Conservation (phyloP, 257 asterid genomes). For the Mentha longifolia region DNA sequence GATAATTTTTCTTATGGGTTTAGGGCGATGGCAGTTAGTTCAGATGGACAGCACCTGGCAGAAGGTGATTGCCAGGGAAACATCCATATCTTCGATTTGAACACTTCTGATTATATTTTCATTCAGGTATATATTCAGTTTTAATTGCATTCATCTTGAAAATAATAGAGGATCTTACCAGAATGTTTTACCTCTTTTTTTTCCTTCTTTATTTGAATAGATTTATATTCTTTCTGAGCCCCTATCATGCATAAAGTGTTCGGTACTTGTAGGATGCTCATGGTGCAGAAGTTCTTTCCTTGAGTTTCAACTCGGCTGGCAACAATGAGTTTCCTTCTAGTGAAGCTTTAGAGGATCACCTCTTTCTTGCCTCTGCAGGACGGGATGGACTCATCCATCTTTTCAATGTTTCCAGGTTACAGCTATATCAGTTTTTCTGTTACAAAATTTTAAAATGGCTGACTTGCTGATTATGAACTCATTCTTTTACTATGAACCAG, state of each 20-base stretch:
- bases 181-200: not conserved
- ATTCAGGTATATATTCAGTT: conserved; percentile 49
- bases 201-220: not conserved
- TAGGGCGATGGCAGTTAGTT: conserved; percentile 70
- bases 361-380: conserved; percentile 67
- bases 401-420: conserved; percentile 62
- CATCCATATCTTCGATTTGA: conserved; percentile 61
- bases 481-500: conserved; percentile 39
- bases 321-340: conserved; percentile 33
- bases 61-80: conserved; percentile 78
- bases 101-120: conserved; percentile 50
- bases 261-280: conserved; percentile 62
- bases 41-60: conserved; percentile 73
- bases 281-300: conserved; percentile 61
- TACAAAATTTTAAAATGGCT: conserved; percentile 25
- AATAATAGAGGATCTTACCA: conserved; percentile 18
- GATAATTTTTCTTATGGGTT: conserved; percentile 53
- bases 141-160: conserved; percentile 27
- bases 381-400: conserved; percentile 64
- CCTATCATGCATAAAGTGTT: conserved; percentile 22
- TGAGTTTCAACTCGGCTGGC: conserved; percentile 53
- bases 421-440: conserved; percentile 14
- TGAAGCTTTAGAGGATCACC: conserved; percentile 39
- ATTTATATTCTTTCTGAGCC: conserved; percentile 8
- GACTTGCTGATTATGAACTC: conserved; percentile 22